These are phyloP conservation scores for Leptodontidium sp. DNA, from an alignment of 2,329 filamentous ascomycete species.

Conservation along the genomic window DNA sequence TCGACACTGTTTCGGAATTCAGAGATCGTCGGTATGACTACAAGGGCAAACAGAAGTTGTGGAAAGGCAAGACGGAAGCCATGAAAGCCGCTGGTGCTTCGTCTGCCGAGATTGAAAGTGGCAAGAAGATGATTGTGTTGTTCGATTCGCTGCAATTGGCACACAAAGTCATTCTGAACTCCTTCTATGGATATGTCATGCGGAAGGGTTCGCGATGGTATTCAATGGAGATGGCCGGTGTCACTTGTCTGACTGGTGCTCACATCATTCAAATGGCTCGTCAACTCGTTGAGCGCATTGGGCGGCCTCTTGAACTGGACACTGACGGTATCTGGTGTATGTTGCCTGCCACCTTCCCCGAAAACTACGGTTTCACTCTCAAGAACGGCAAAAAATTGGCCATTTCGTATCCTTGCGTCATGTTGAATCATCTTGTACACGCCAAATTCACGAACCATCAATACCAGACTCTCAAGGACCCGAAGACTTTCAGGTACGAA, in stretches of 20 bases:
- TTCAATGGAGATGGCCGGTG: conserved; percentile 98
- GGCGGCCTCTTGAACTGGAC: conserved; percentile 90
- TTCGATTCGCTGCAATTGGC: conserved; percentile 96
- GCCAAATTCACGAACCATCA: conserved; percentile 96
- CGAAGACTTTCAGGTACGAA: conserved; percentile 85
- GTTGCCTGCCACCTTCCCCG: conserved; percentile 92
- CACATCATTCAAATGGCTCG: conserved; percentile 97
- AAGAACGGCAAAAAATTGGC: conserved; percentile 95
- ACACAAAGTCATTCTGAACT: conserved; percentile 99
- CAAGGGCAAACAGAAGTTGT: conserved; percentile 97
- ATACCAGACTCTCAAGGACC: conserved; percentile 88
- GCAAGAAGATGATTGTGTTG: conserved; percentile 98
- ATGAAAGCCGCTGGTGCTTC: conserved; percentile 84
- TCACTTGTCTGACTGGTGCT: conserved; percentile 95
- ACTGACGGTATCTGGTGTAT: conserved; percentile 99
- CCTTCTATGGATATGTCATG: conserved; percentile 99
- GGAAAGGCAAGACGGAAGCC: conserved; percentile 94
- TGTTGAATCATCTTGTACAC: conserved; percentile 98
- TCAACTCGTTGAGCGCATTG: conserved; percentile 91
- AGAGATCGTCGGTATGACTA: conserved; percentile 98
- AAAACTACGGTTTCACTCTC: conserved; percentile 93
- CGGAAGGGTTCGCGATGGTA: conserved; percentile 99
- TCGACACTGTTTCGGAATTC: conserved; percentile 94
- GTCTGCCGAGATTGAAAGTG: conserved; percentile 81
- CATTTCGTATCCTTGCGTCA: conserved; percentile 98